Base-by-base conservation (phyloP, 345 rosid genomes). In the Balakata baccata region DNA sequence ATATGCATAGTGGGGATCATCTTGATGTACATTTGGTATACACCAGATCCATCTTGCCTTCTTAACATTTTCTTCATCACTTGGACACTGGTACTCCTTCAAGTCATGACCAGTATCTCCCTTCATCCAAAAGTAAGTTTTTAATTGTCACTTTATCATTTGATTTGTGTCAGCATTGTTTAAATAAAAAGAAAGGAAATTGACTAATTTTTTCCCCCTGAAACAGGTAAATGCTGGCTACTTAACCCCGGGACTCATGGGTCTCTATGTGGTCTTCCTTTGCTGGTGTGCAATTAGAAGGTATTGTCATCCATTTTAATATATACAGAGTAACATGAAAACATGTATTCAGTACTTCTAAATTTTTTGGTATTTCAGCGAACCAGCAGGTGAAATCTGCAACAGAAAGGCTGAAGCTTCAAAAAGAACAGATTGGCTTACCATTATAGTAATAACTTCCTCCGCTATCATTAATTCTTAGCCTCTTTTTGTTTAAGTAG, bases 271-370 rank as follows among this genome's bases (percentile, higher is more conserved):
- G 51, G 89, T 92, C 49, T 94, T 89, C 79, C 85, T 94, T 37
- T 94, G 98, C 81, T 94, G 98, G 98, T 90, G 98, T 64, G 98
- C 97, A 64, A 90, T 92, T 62, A 80, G 98, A 75, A 94, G 98
- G 98, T 82, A 84, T 50, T 73, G 29, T 69, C 46, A 47, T 45
- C 34, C 60, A 72, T 37, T 22, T 47, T 25, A 11, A 38, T 71
- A 39, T 10, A 14, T 25, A 57, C 20, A 29, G 1, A 29, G 2
- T 29, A 13, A 58, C 51, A 39, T 38, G n/a, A 38, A 61, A n/a
- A 29, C 34, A 25, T 25, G 43, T 16, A 29, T 20, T 61, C 41
- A 23, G 0, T 41, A 0, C 49, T n/a, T 43, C 39, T 72, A 11
- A 56, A 57, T 45, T 50, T 66, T 25, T 53, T 67, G 66, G 66